phyloP scores from a whole-genome alignment of 1,284 basidiomycete species.

The Limonomyces culmigenus region DNA sequence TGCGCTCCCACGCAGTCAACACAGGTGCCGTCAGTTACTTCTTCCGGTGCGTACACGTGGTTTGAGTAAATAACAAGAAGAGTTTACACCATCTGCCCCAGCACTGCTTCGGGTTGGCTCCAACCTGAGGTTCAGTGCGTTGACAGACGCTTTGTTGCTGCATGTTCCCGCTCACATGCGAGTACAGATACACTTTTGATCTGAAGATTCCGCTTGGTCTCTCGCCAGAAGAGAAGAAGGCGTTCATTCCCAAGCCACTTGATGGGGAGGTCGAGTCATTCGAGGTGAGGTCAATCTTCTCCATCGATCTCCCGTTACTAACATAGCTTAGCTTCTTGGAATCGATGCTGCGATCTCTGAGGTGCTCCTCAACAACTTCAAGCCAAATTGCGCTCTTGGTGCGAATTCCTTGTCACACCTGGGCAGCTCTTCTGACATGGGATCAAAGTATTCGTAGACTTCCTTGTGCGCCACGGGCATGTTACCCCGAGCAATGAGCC shows the following conservation, averaged over 20 bases:
- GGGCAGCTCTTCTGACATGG: background rate
- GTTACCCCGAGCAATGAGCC: slow-evolving; percentile 69
- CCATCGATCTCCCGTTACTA: background rate
- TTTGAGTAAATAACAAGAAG: background rate
- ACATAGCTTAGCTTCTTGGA: slow-evolving; percentile 33
- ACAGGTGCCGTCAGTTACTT: slow-evolving; percentile 59
- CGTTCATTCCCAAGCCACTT: slow-evolving; percentile 53
- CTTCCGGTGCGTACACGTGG: slow-evolving; percentile 25
- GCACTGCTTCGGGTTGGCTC: slow-evolving; percentile 57
- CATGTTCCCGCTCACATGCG: too few relatives aligned
- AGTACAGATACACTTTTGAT: slow-evolving; percentile 62
- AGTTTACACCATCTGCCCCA: slow-evolving; percentile 17
- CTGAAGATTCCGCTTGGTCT: slow-evolving; percentile 42
- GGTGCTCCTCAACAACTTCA: slow-evolving; percentile 59
- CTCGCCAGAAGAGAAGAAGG: slow-evolving; percentile 15
- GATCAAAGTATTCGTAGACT: slow-evolving; percentile 61
- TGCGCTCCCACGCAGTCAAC: slow-evolving; percentile 36
- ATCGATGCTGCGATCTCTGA: slow-evolving; percentile 33
- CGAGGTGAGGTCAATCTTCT: slow-evolving; percentile 28
- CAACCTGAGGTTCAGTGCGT: slow-evolving; percentile 77
- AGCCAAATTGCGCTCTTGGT: slow-evolving; percentile 76
- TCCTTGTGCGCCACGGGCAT: slow-evolving; percentile 63
- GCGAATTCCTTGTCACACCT: slow-evolving; percentile 7
- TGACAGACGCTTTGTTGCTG: slow-evolving; percentile 1
- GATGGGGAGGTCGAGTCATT: slow-evolving; percentile 94